Percentiles rank a stretch among this genome's conserved stretches.
These are phyloP conservation scores for Cadophora malorum DNA, from an alignment of 2,329 filamentous ascomycete species.

Conservation along the genomic window DNA sequence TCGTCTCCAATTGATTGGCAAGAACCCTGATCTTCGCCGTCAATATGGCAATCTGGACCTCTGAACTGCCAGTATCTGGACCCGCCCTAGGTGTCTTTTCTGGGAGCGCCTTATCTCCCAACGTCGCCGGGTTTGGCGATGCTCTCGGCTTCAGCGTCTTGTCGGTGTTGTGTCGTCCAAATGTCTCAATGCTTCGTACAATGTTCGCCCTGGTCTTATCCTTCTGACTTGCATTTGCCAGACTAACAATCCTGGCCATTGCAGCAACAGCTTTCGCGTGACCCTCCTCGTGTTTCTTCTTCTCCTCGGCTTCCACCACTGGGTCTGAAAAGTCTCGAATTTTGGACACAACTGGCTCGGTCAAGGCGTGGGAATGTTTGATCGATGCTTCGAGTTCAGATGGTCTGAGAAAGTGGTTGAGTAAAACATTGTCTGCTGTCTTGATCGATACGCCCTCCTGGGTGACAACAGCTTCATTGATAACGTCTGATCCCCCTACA, in stretches of 20 bases:
- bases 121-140: constrained; percentile 31
- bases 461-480: constrained; percentile 36
- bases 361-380: constrained; percentile 70
- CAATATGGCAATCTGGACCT: constrained; percentile 97
- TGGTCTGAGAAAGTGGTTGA: constrained; percentile 79
- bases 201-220: constrained; percentile 85
- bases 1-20: constrained; percentile 71
- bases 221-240: constrained; percentile 78
- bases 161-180: constrained; percentile 93
- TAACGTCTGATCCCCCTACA: constrained; percentile 47
- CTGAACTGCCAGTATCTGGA: constrained; percentile 90
- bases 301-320: constrained; percentile 46
- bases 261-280: constrained; percentile 77
- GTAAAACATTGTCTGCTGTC: constrained; percentile 57
- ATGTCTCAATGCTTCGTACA: constrained; percentile 81
- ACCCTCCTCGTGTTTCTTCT: constrained; percentile 55
- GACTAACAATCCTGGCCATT: constrained; percentile 76
- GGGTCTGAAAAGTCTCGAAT: constrained; percentile 51
- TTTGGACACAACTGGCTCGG: constrained; percentile 57
- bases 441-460: constrained; percentile 51
- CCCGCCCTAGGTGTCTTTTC: constrained; percentile 73
- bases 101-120: constrained; percentile 32
- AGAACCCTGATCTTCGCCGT: constrained; percentile 91
- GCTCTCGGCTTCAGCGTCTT: constrained; percentile 58
- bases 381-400: constrained; percentile 71